These are phyloP conservation scores for Erodium maritimum DNA, from an alignment of 345 rosid genomes.

Conservation along the genomic window DNA sequence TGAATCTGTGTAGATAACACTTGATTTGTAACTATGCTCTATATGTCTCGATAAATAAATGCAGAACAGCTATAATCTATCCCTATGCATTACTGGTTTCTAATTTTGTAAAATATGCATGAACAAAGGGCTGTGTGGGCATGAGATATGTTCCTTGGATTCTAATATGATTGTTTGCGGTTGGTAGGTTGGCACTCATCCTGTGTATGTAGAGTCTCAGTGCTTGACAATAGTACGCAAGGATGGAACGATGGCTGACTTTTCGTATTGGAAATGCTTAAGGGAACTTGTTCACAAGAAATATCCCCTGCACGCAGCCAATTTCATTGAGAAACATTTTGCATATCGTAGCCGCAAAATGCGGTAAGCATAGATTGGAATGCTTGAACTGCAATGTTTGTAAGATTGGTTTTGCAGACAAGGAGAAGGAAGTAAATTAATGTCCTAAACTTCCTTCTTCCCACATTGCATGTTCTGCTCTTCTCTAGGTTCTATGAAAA, in stretches of 20 bases:
- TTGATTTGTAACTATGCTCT: no score
- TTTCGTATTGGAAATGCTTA: constrained; percentile 98
- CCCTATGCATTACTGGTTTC: neutral
- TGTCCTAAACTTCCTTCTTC: no score
- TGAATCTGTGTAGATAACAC: no score
- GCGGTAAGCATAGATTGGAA: no score
- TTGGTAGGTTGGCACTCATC: constrained; percentile 72
- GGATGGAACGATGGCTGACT: constrained; percentile 68
- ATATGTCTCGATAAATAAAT: no score
- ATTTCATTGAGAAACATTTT: constrained; percentile 83
- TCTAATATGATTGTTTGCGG: constrained; percentile 8
- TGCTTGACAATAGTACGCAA: constrained; percentile 78
- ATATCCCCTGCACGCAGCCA: constrained; percentile 80
- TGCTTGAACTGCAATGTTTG: no score
- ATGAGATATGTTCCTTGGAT: neutral
- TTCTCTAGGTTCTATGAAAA: no score
- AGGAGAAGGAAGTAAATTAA: no score
- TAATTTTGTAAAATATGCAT: neutral
- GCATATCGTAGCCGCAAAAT: constrained; percentile 32
- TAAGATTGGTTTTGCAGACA: no score
- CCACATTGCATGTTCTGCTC: no score
- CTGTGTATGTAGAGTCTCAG: constrained; percentile 60
- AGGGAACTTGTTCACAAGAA: constrained; percentile 83
- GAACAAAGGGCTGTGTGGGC: neutral
- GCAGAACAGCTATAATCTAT: no score